Evolutionary conservation across 768 basidiomycete genomes (phyloP), one percentile per base, ranked within the genome.

Genomic region (Leccinum arenicola): DNA sequence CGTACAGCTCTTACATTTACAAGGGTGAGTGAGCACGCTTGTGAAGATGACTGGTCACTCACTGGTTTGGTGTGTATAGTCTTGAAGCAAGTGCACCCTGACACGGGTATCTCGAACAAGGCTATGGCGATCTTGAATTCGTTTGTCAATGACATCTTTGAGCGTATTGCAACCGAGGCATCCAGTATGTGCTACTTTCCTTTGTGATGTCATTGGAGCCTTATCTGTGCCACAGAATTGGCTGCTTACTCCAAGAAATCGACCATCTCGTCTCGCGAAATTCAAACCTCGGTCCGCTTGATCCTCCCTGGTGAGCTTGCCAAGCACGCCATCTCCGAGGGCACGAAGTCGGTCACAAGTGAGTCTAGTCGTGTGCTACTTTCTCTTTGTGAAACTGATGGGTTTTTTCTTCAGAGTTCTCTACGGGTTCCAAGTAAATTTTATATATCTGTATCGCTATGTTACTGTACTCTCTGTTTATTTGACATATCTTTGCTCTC

Each of bases 91-190:
- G 92, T 93, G 59, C 92, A 93, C 81, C 92, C 92, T 61, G 92
- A 93, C 75, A 93, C 91, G 61, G 92, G 91, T 86, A 92, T 93
- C 78, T 92, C 90, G 55, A 92, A 89, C 85, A 91, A 92, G 77
- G 86, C 86, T 11, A 88, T 90, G 87, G 85, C 88, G 54, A 90
- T 91, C 72, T 77, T 89, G 64, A 88, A 91, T 80, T 90, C 89
- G 0, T 91, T 91, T 70, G 89, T 91, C 66, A 90, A 91, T 70
- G 89, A 91, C 65, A 90, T 91, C 70, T 91, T 91, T 68, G 89
- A 90, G 75, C 84, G 88, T 48, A 89, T 90, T 65, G 88, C 87
- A 47, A 82, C 83, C 3, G 87, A 88, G 70, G 86, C 87, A 55
- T 87, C 86, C 49, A 86, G 85, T 86, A 70, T 54, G 84, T 73